phyloP scores from a whole-genome alignment of 2,329 filamentous ascomycete genomes.

The Huntiella decipiens region DNA sequence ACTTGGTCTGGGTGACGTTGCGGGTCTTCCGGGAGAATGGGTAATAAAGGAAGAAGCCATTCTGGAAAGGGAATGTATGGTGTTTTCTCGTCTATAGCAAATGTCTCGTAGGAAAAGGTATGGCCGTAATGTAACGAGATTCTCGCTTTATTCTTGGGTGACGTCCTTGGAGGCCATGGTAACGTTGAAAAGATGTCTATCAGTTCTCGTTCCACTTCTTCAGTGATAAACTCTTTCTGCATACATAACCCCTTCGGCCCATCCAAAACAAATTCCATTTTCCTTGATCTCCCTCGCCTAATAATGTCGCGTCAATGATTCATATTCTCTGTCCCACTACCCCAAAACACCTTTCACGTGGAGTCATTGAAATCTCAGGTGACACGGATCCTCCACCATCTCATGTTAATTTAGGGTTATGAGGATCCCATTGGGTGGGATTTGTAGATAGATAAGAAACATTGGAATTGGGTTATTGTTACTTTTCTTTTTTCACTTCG shows the following conservation, averaged over 20 bases:
- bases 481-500: neutral
- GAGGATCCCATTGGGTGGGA: too few relatives aligned
- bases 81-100: constrained; percentile 30
- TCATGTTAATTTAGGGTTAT: too few relatives aligned
- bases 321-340: too few relatives aligned
- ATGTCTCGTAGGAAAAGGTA: constrained; percentile 39
- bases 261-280: constrained; percentile 15
- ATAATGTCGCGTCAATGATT: too few relatives aligned
- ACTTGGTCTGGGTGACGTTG: constrained; percentile 33
- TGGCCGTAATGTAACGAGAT: constrained; percentile 36
- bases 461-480: neutral
- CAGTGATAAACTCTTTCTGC: constrained; percentile 27
- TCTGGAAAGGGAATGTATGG: constrained; percentile 31
- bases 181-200: constrained; percentile 26
- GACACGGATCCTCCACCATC: too few relatives aligned
- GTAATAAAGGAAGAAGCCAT: constrained; percentile 31
- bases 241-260: constrained; percentile 23
- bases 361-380: too few relatives aligned
- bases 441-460: too few relatives aligned
- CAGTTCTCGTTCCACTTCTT: constrained; percentile 25
- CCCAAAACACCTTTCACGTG: too few relatives aligned
- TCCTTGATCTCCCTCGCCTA: neutral
- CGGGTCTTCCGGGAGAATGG: constrained; percentile 19
- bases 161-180: constrained; percentile 24
- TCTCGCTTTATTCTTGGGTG: constrained; percentile 14